Percentiles rank a stretch among this genome's conserved stretches.
phyloP scores from a whole-genome alignment of 306 rosid species.

The Aeschynomene evenia region DNA sequence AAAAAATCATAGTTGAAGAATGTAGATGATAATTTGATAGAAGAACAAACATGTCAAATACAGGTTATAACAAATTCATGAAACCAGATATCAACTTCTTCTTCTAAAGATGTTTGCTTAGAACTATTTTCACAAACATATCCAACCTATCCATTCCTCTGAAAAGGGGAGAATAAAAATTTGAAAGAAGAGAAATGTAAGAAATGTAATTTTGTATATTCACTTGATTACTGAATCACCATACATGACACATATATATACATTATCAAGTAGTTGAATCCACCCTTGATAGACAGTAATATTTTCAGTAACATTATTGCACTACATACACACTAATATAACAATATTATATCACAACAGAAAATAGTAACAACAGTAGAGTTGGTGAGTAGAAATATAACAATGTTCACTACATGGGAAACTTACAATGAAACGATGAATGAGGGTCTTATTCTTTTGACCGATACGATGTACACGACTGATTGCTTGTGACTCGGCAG shows the following conservation, averaged over 20 bases:
- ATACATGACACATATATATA: too few species aligned
- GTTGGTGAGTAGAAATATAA: not conserved
- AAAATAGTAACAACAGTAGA: not conserved
- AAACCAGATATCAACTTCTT: not conserved
- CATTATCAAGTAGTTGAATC: too few species aligned
- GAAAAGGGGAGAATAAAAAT: not conserved
- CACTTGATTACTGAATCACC: too few species aligned
- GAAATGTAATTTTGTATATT: too few species aligned
- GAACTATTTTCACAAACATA: not conserved
- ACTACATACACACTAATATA: too few species aligned
- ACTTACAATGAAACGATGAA: slow-evolving; percentile 88
- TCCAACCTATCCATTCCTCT: not conserved
- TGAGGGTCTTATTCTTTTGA: slow-evolving; percentile 65
- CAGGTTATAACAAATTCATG: not conserved
- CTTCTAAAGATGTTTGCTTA: not conserved
- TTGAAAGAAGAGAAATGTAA: too few species aligned
- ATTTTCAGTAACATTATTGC: too few species aligned
- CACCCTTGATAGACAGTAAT: too few species aligned
- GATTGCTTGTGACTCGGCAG: slow-evolving; percentile 95
- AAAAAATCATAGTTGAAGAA: not conserved
- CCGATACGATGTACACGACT: slow-evolving; percentile 94
- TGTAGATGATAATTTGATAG: not conserved
- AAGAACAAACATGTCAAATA: not conserved
- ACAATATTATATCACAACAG: too few species aligned
- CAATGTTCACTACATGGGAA: slow-evolving; percentile 10